A percentile compares a stretch with the other conserved stretches of the same genome.
Conservation (phyloP, 2,329 filamentous ascomycete species). For the Claviceps sp. region DNA sequence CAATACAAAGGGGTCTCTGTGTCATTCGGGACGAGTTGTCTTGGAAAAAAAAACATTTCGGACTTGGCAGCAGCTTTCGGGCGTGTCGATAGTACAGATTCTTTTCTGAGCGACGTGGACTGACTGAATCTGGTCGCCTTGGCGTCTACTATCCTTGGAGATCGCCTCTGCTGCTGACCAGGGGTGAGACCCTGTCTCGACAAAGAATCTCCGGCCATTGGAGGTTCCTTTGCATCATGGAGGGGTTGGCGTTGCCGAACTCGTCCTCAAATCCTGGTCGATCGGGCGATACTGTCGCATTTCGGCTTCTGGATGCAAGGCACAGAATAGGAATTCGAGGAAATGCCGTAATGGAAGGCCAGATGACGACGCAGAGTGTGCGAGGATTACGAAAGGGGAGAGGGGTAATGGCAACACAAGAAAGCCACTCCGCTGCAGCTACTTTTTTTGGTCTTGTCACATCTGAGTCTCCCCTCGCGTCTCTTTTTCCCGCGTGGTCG, state of each 20-base stretch:
- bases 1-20: neutral
- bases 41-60: neutral
- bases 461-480: no score
- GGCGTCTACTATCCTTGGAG: constrained; percentile 1
- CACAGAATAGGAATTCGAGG: no score
- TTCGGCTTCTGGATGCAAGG: neutral
- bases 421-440: no score
- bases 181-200: neutral
- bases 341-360: no score
- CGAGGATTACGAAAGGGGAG: no score
- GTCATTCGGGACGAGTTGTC: neutral
- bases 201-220: neutral
- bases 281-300: neutral
- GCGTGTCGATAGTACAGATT: neutral
- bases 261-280: neutral
- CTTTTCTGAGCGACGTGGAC: neutral
- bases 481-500: no score
- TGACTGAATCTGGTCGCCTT: neutral
- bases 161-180: neutral
- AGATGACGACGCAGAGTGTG: no score
- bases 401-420: no score
- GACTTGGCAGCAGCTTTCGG: neutral
- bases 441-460: no score
- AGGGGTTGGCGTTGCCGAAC: neutral
- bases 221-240: neutral